Percentiles rank a stretch among this genome's conserved stretches.
Conservation (phyloP, 148 eudicot genomes). For the Amaranthus cruentus region DNA sequence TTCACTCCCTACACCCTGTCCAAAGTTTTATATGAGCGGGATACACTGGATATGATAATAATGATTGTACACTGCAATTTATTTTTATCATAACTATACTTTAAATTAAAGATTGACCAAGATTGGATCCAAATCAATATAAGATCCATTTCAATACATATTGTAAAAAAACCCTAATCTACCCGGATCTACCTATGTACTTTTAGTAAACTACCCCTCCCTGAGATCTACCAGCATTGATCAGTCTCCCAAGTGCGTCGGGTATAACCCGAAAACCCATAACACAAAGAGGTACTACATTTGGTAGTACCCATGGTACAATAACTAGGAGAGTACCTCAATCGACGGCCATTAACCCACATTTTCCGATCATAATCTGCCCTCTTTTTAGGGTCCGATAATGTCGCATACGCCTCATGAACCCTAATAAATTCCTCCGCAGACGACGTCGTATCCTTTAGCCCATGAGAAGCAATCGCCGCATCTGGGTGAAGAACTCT, state of each 20-base stretch:
- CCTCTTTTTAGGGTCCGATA: conserved; percentile 53
- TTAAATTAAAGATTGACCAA: too few species aligned
- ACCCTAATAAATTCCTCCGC: conserved; percentile 41
- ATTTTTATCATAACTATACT: too few species aligned
- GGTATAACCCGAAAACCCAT: conserved; percentile 21
- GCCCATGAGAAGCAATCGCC: neutral
- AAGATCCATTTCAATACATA: too few species aligned
- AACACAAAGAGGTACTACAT: conserved; percentile 11
- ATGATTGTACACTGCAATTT: too few species aligned
- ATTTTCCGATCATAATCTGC: conserved; percentile 48
- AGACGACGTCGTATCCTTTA: neutral
- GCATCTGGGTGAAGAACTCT: conserved; percentile 54
- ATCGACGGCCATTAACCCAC: conserved; percentile 21
- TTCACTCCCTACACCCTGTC: too few species aligned
- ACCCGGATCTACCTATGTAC: too few species aligned
- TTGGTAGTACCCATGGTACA: conserved; percentile 1
- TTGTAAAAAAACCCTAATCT: too few species aligned
- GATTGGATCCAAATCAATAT: too few species aligned
- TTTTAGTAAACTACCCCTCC: too few species aligned
- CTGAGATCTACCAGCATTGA: conserved; percentile 60
- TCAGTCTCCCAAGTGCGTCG: conserved; percentile 67
- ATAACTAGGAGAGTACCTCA: conserved; percentile 18
- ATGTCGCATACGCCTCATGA: conserved; percentile 50
- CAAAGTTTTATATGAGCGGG: too few species aligned
- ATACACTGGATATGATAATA: too few species aligned